Conservation (phyloP, 129 eudicot genomes). For the Ambrosia trifida region DNA sequence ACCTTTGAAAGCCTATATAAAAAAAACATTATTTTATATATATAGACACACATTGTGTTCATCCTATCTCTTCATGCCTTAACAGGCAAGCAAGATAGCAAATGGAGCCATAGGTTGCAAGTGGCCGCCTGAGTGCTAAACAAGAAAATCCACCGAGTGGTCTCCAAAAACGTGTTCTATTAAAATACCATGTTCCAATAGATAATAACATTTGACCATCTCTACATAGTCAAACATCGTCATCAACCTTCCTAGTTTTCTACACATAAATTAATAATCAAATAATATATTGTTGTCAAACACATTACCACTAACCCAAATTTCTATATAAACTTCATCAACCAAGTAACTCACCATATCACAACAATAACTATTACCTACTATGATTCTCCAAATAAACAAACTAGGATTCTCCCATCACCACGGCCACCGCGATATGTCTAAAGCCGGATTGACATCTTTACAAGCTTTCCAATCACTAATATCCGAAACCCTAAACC, state of each 20-base stretch:
- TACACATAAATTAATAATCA: not conserved
- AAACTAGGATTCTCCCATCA: slow-evolving; percentile 34
- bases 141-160: slow-evolving; percentile 25
- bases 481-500: slow-evolving; percentile 30
- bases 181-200: slow-evolving; percentile 9
- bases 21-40: no score
- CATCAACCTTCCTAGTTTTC: not conserved
- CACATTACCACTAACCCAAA: slow-evolving; percentile 25
- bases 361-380: slow-evolving; percentile 7
- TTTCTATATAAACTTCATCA: slow-evolving; percentile 38
- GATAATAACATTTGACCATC: slow-evolving; percentile 45
- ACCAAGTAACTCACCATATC: slow-evolving; percentile 29
- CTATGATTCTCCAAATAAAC: slow-evolving; percentile 44
- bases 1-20: no score
- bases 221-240: slow-evolving; percentile 25
- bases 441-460: slow-evolving; percentile 35
- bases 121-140: slow-evolving; percentile 21
- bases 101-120: slow-evolving; percentile 6
- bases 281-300: slow-evolving; percentile 1
- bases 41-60: no score
- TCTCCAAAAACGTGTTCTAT: slow-evolving; percentile 31
- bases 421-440: slow-evolving; percentile 21
- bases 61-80: not conserved
- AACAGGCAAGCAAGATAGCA: slow-evolving; percentile 22
- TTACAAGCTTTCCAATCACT: slow-evolving; percentile 46